Conservation (phyloP, 169 alveolate species). For the Babesia bovis region DNA sequence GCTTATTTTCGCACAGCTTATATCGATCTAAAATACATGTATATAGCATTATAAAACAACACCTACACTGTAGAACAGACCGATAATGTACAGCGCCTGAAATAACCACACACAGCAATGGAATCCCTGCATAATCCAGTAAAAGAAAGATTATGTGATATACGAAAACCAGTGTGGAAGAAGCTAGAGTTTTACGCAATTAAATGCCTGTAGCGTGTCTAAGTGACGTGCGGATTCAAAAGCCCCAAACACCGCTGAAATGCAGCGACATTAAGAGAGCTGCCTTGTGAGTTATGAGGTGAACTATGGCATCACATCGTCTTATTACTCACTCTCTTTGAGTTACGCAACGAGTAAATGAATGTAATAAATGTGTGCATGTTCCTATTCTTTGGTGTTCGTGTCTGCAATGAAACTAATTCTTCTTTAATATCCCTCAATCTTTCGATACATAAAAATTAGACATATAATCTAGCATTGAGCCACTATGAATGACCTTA, state of each 20-base stretch:
- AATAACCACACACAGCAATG: not conserved
- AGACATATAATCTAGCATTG: not conserved
- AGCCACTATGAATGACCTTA: not conserved
- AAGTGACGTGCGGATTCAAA: no score
- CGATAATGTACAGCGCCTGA: not conserved
- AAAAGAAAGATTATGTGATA: no score
- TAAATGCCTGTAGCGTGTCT: no score
- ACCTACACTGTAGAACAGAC: not conserved
- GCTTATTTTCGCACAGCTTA: conserved; percentile 17
- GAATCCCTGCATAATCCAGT: conserved; percentile 13
- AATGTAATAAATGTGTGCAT: not conserved
- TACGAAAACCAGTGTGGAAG: no score
- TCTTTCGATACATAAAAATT: not conserved
- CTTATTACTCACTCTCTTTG: not conserved
- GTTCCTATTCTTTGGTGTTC: conserved; percentile 1
- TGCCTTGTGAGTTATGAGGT: not conserved
- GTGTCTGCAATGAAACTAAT: not conserved
- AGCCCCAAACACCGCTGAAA: not conserved
- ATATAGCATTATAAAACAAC: not conserved
- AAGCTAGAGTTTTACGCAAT: no score
- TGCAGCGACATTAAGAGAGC: not conserved
- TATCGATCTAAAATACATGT: not conserved
- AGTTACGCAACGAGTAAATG: not conserved
- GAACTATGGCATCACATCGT: not conserved
- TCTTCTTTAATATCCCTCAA: not conserved